Percentiles rank a stretch among this genome's conserved stretches.
phyloP scores from a whole-genome alignment of 805 yeast genomes.

The Metschnikowia colocasiae region DNA sequence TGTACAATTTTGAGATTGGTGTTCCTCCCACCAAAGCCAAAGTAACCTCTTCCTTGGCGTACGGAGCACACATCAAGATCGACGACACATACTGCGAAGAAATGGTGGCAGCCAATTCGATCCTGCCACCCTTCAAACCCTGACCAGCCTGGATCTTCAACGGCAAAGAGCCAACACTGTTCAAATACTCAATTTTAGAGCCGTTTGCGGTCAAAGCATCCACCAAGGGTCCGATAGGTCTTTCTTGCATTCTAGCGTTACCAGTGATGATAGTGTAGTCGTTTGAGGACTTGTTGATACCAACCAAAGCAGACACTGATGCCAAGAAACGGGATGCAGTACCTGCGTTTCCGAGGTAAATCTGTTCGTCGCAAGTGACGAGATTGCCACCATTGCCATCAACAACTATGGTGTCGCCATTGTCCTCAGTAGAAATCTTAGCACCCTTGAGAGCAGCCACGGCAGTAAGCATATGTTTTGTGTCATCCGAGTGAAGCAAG shows the following conservation, averaged over 20 bases:
- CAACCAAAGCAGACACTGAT: constrained; percentile 83
- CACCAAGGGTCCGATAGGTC: constrained; percentile 95
- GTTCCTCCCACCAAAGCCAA: constrained; percentile 90
- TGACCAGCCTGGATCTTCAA: constrained; percentile 64
- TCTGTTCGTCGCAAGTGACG: constrained; percentile 57
- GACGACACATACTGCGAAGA: constrained; percentile 98
- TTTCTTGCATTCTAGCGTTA: constrained; percentile 93
- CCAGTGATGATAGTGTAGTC: constrained; percentile 74
- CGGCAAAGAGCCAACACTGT: constrained; percentile 81
- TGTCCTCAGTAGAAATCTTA: constrained; percentile 72
- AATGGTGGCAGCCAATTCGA: constrained; percentile 91
- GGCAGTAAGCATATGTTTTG: constrained; percentile 91
- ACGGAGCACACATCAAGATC: constrained; percentile 95
- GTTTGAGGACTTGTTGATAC: constrained; percentile 30
- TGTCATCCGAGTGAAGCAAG: constrained; percentile 92
- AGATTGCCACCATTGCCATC: constrained; percentile 82
- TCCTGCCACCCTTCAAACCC: constrained; percentile 82
- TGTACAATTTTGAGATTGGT: constrained; percentile 92
- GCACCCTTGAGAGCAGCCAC: constrained; percentile 79
- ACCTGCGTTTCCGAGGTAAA: constrained; percentile 96
- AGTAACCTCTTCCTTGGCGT: constrained; percentile 84
- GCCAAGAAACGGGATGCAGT: constrained; percentile 95
- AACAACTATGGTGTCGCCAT: constrained; percentile 84
- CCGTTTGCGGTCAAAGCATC: constrained; percentile 87
- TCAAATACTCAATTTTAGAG: constrained; percentile 64